These are phyloP conservation scores for Mitragyna speciosa DNA, from an alignment of 257 asterid species.

Conservation along the genomic window DNA sequence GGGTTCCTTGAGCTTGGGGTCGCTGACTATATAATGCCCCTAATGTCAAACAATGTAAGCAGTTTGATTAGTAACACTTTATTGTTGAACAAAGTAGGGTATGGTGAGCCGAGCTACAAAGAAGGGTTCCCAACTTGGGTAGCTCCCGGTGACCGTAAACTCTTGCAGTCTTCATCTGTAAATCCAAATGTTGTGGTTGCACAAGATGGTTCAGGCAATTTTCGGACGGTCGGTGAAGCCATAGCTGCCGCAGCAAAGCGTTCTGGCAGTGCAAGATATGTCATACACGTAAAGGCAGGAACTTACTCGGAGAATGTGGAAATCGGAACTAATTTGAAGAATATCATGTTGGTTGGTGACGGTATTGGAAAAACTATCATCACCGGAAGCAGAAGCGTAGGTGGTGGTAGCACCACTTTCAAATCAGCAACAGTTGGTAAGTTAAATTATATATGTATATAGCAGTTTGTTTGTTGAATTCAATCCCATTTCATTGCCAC, in stretches of 20 bases:
- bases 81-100: slow-evolving; percentile 42
- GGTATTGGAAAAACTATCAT: slow-evolving; percentile 88
- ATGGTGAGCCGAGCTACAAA: slow-evolving; percentile 14
- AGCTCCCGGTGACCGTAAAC: slow-evolving; percentile 52
- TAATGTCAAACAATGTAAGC: slow-evolving; percentile 55
- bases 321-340: slow-evolving; percentile 43
- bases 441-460: slow-evolving; percentile 10
- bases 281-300: slow-evolving; percentile 75
- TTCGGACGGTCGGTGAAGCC: slow-evolving; percentile 53
- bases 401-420: slow-evolving; percentile 77
- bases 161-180: slow-evolving; percentile 47
- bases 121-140: slow-evolving; percentile 73
- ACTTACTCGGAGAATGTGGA: slow-evolving; percentile 68
- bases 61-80: slow-evolving; percentile 63
- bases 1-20: slow-evolving; percentile 67
- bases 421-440: slow-evolving; percentile 82
- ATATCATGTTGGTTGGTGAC: slow-evolving; percentile 79
- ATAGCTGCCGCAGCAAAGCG: slow-evolving; percentile 47
- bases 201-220: slow-evolving; percentile 48
- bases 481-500: too few relatives aligned
- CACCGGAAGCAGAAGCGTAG: slow-evolving; percentile 78
- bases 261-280: slow-evolving; percentile 50
- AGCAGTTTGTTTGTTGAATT: not conserved
- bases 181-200: slow-evolving; percentile 57
- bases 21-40: slow-evolving; percentile 33